These are phyloP conservation scores for Pseudozyma tsukubaensis DNA, from an alignment of 1,284 basidiomycete genomes.

Conservation along the genomic window DNA sequence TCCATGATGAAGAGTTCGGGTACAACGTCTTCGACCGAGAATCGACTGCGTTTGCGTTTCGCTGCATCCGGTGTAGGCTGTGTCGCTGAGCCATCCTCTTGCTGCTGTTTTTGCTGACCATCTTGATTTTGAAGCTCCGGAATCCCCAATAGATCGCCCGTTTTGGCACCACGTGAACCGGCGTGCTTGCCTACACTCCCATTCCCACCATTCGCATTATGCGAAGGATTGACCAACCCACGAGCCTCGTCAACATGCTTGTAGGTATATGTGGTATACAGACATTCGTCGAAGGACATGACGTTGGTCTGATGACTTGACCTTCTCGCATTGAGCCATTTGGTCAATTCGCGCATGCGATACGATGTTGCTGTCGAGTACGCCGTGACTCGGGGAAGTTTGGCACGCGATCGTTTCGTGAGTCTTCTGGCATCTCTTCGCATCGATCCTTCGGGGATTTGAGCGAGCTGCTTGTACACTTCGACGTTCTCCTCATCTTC, in stretches of 20 bases:
- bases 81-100: constrained; percentile 20
- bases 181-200: constrained; percentile 11
- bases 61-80: constrained; percentile 8
- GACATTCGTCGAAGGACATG: constrained; percentile 66
- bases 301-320: constrained; percentile 79
- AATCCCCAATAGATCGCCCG: constrained; percentile 64
- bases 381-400: constrained; percentile 90
- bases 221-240: constrained; percentile 19
- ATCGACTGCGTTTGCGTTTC: constrained; percentile 42
- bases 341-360: constrained; percentile 84
- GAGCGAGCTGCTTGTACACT: constrained; percentile 59
- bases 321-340: constrained; percentile 85
- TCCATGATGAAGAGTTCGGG: constrained; percentile 80
- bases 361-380: constrained; percentile 96
- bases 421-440: constrained; percentile 86
- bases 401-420: constrained; percentile 93
- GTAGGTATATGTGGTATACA: constrained; percentile 68
- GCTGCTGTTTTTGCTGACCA: constrained; percentile 20
- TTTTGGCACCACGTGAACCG: constrained; percentile 26
- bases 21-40: constrained; percentile 51
- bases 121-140: constrained; percentile 51
- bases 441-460: constrained; percentile 91
- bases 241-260: constrained; percentile 63
- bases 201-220: constrained; percentile 15
- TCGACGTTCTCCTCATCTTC: constrained; percentile 56